Percentiles rank a stretch among this genome's conserved stretches.
Conservation (phyloP, 345 rosid species). For the Bretschneidera sinensis region DNA sequence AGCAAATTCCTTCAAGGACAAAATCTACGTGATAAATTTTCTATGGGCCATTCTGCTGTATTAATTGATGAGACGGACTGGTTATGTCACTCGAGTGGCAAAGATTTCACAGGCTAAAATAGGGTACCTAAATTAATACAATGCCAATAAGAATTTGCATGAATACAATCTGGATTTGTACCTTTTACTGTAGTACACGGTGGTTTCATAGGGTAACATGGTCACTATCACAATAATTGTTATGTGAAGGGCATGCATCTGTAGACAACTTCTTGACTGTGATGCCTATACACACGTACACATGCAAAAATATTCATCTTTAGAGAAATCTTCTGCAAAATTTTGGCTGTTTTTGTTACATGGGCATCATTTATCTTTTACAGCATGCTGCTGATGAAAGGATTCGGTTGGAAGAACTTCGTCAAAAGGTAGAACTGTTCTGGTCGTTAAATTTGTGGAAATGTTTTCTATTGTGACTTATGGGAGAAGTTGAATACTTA, state of each 20-base stretch:
- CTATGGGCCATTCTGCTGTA: conserved; percentile 12
- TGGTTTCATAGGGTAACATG: too few species aligned
- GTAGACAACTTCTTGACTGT: too few species aligned
- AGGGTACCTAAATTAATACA: not conserved
- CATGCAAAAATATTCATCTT: too few species aligned
- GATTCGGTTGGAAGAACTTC: conserved; percentile 89
- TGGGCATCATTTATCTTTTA: not conserved
- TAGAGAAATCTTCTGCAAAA: not conserved
- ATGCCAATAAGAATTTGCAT: not conserved
- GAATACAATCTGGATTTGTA: not conserved
- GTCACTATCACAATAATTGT: too few species aligned
- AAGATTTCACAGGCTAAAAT: conserved; percentile 20
- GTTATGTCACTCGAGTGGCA: conserved; percentile 13
- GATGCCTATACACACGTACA: too few species aligned
- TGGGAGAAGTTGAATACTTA: conserved; percentile 24
- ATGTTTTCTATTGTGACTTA: conserved; percentile 14
- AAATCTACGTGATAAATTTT: conserved; percentile 14
- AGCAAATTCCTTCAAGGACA: conserved; percentile 17
- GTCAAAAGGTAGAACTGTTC: conserved; percentile 47
- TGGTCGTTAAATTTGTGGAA: conserved; percentile 14
- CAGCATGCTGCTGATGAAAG: conserved; percentile 99
- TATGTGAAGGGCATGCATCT: too few species aligned
- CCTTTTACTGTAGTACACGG: too few species aligned
- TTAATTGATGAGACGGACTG: conserved; percentile 18
- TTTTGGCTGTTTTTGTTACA: not conserved